Evolutionary conservation across 2,329 filamentous ascomycete genomes (phyloP).

Genomic region (Tolypocladium ophioglossoides): DNA sequence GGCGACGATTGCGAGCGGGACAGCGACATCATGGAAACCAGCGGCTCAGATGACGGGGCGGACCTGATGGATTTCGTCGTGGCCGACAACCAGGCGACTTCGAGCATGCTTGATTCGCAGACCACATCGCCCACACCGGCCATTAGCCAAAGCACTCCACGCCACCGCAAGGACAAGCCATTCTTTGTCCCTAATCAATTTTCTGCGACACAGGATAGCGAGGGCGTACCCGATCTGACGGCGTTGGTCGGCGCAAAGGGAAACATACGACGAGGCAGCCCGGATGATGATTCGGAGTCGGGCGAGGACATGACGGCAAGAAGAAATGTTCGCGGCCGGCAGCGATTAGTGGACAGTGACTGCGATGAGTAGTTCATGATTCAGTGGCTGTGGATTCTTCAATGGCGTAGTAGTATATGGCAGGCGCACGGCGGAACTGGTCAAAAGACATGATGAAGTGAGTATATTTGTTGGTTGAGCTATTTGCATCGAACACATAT

Average conservation of each 20-base stretch:
- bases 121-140: slow-evolving; percentile 15
- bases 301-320: slow-evolving; percentile 6
- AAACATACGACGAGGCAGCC: background rate
- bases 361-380: slow-evolving; percentile 11
- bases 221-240: slow-evolving; percentile 26
- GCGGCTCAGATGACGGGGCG: slow-evolving; percentile 36
- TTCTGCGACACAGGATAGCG: slow-evolving; percentile 28
- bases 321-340: slow-evolving; percentile 14
- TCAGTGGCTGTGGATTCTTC: background rate
- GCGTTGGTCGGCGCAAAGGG: slow-evolving; percentile 9
- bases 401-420: background rate
- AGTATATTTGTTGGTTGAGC: slow-evolving; percentile 6
- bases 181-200: slow-evolving; percentile 29
- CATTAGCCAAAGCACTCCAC: slow-evolving; percentile 8
- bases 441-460: background rate
- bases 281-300: slow-evolving; percentile 5
- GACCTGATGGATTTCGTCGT: slow-evolving; percentile 49
- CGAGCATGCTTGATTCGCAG: slow-evolving; percentile 23
- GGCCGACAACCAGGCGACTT: slow-evolving; percentile 31
- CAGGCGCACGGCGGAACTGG: background rate
- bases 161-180: slow-evolving; percentile 12
- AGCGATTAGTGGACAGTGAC: slow-evolving; percentile 19
- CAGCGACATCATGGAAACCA: slow-evolving; percentile 34
- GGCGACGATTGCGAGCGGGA: slow-evolving; percentile 42
- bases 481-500: slow-evolving; percentile 4